Percentiles rank a stretch among this genome's conserved stretches.
These are phyloP conservation scores for Diaporthe capsici DNA, from an alignment of 2,329 filamentous ascomycete genomes.

Conservation along the genomic window DNA sequence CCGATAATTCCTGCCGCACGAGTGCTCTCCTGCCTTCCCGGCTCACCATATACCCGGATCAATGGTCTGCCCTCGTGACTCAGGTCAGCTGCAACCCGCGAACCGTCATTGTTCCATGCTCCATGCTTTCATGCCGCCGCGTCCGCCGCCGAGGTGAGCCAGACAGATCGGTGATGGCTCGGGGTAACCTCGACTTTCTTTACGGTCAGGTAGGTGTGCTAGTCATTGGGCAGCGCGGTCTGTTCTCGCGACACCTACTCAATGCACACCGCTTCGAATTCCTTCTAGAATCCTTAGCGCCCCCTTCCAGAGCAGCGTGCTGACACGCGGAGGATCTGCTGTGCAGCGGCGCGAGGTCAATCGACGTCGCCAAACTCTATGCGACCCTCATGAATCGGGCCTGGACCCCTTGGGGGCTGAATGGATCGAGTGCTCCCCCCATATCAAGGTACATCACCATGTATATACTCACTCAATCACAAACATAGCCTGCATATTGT, in stretches of 20 bases:
- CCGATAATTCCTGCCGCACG: background rate
- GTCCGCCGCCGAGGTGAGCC: constrained; percentile 1
- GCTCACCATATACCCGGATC: constrained; percentile 12
- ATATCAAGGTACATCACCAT: background rate
- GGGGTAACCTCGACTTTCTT: background rate
- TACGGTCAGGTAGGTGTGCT: background rate
- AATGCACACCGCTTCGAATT: constrained; percentile 26
- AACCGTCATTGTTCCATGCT: constrained; percentile 8
- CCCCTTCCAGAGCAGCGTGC: constrained; percentile 7
- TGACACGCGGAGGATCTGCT: constrained; percentile 27
- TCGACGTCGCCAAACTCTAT: constrained; percentile 32
- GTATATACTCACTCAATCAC: background rate
- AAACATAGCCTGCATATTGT: background rate
- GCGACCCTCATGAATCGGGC: constrained; percentile 9
- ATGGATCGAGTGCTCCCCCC: background rate
- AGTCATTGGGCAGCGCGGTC: background rate
- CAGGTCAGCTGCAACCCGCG: constrained; percentile 24
- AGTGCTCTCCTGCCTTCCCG: background rate
- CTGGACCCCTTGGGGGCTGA: constrained; percentile 31
- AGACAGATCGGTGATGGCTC: background rate
- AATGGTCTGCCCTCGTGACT: background rate
- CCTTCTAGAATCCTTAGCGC: constrained; percentile 33
- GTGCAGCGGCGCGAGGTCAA: constrained; percentile 20
- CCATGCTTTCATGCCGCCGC: background rate
- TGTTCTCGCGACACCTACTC: constrained; percentile 17